These are phyloP conservation scores for Anethum foeniculum DNA, from an alignment of 140 eudicot genomes.

Conservation along the genomic window DNA sequence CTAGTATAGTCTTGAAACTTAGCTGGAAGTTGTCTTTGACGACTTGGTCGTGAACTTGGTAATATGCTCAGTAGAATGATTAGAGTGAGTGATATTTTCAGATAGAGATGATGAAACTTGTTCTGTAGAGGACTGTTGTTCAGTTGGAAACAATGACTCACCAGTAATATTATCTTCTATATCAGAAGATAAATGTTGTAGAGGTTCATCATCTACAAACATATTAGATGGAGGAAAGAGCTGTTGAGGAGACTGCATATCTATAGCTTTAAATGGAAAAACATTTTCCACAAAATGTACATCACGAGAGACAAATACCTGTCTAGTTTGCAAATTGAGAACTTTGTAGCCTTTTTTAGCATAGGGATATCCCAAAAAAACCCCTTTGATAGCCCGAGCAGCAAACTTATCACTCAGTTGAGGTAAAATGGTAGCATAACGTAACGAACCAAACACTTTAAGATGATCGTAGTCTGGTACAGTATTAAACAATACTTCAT, in stretches of 20 bases:
- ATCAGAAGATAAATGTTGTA: no score
- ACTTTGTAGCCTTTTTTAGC: background rate
- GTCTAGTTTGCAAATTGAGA: background rate
- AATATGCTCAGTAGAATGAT: no score
- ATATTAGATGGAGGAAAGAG: background rate
- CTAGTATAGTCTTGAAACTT: no score
- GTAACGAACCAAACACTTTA: background rate
- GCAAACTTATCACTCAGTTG: background rate
- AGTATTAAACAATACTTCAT: background rate
- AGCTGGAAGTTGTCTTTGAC: no score
- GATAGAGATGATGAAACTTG: no score
- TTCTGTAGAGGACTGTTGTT: no score
- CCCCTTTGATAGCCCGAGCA: background rate
- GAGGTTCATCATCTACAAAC: background rate
- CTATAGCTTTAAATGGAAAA: background rate
- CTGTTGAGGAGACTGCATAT: background rate
- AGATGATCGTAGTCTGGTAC: background rate
- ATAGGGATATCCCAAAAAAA: background rate
- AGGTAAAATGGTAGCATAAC: background rate
- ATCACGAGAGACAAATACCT: background rate
- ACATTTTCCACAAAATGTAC: background rate
- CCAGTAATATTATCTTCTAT: no score
- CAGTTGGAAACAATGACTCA: no score
- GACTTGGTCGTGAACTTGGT: no score
- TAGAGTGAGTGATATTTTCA: no score